These are phyloP conservation scores for Sindora glabra DNA, from an alignment of 306 rosid genomes.

Conservation along the genomic window DNA sequence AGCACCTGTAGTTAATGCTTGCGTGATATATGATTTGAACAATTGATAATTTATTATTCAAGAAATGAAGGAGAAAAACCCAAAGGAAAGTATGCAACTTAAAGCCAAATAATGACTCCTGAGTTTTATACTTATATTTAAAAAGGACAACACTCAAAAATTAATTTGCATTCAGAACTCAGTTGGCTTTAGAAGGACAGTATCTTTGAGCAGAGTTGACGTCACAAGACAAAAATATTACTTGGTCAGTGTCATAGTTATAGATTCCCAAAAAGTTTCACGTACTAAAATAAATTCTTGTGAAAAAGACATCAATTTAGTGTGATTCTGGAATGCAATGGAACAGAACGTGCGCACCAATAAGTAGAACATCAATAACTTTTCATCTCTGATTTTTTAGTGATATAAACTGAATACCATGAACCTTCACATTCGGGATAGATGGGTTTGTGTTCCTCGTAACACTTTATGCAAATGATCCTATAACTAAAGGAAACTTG, in stretches of 20 bases:
- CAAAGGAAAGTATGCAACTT: neutral
- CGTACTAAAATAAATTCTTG: too few relatives aligned
- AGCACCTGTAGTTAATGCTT: slow-evolving; percentile 7
- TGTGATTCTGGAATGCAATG: neutral
- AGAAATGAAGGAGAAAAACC: too few relatives aligned
- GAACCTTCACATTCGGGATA: neutral
- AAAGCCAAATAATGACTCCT: too few relatives aligned
- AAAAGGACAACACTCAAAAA: neutral
- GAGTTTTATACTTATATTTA: too few relatives aligned
- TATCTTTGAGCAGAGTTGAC: neutral
- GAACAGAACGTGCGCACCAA: neutral
- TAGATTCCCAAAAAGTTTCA: too few relatives aligned
- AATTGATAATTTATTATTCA: too few relatives aligned
- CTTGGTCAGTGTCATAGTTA: too few relatives aligned
- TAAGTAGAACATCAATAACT: neutral
- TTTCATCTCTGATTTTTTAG: neutral
- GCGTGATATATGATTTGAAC: neutral
- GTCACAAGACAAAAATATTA: too few relatives aligned
- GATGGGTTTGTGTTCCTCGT: neutral
- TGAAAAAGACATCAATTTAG: too few relatives aligned
- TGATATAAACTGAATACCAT: neutral
- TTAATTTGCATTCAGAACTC: neutral
- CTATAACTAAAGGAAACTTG: neutral
- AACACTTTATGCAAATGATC: neutral
- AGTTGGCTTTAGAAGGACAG: neutral